A percentile compares a stretch with the other conserved stretches of the same genome.
Conservation (phyloP, 2,329 filamentous ascomycete genomes). For the Chalaropsis ovoidea region DNA sequence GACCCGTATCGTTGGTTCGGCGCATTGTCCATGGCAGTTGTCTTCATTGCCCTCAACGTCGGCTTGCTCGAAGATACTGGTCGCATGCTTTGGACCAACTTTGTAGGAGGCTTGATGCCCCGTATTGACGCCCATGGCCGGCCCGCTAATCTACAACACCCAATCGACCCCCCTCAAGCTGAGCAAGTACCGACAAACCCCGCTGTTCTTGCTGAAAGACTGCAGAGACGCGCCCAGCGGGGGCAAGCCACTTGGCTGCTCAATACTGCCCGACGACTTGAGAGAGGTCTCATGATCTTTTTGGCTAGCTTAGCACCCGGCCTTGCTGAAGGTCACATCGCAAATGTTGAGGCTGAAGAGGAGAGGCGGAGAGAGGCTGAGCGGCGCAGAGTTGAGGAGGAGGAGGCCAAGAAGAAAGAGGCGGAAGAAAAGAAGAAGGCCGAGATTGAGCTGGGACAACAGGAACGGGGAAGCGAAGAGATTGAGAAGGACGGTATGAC, state of each 20-base stretch:
- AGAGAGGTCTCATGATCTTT: constrained; percentile 53
- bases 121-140: constrained; percentile 33
- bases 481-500: not conserved
- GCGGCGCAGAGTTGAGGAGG: constrained; percentile 30
- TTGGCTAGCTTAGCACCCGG: constrained; percentile 57
- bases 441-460: not conserved
- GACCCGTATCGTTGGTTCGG: constrained; percentile 52
- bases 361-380: constrained; percentile 37
- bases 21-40: constrained; percentile 44
- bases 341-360: constrained; percentile 45
- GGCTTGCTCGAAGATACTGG: constrained; percentile 45
- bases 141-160: constrained; percentile 29
- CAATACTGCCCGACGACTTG: constrained; percentile 36
- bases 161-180: constrained; percentile 18
- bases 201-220: constrained; percentile 43
- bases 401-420: constrained; percentile 28
- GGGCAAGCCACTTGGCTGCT: constrained; percentile 42
- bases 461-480: not conserved
- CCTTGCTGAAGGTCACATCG: constrained; percentile 55
- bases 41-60: constrained; percentile 51
- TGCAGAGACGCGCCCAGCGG: constrained; percentile 41
- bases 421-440: constrained; percentile 17
- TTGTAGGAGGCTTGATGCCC: constrained; percentile 48
- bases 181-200: constrained; percentile 31
- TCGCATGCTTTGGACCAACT: constrained; percentile 47